phyloP scores from a whole-genome alignment of 1,284 basidiomycete genomes.

The Pholiota adiposa region DNA sequence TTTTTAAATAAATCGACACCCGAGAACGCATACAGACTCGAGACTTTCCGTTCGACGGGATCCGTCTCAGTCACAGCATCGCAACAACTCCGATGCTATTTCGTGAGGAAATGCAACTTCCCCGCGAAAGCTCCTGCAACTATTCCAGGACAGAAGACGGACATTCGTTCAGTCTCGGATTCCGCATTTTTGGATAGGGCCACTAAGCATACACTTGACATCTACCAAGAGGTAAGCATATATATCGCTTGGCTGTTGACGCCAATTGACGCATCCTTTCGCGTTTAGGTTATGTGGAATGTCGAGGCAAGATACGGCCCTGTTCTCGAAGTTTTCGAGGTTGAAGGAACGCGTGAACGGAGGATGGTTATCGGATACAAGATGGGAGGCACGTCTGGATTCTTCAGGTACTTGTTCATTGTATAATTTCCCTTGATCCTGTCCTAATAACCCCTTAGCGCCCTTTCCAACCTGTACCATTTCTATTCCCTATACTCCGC shows the following conservation, averaged over 20 bases:
- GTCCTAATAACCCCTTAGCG: constrained; percentile 50
- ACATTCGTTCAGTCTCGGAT: constrained; percentile 92
- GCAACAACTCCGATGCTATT: constrained; percentile 98
- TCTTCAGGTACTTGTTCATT: constrained; percentile 63
- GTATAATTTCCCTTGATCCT: not conserved
- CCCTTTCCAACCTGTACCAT: constrained; percentile 95
- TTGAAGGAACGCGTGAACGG: constrained; percentile 89
- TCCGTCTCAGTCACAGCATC: constrained; percentile 86
- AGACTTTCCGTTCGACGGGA: constrained; percentile 95
- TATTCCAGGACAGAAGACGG: constrained; percentile 63
- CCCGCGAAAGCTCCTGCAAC: constrained; percentile 53
- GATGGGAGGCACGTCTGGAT: constrained; percentile 85
- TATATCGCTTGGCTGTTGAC: not conserved
- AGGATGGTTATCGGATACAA: constrained; percentile 97
- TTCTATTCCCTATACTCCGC: constrained; percentile 97
- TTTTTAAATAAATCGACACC: constrained; percentile 87
- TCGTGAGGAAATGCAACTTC: constrained; percentile 91
- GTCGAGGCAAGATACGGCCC: constrained; percentile 86
- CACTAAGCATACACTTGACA: constrained; percentile 89
- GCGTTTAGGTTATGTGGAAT: constrained; percentile 76
- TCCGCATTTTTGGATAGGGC: constrained; percentile 93
- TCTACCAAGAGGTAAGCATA: constrained; percentile 74
- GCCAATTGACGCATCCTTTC: constrained; percentile 6
- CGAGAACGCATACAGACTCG: constrained; percentile 86
- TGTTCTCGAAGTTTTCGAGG: constrained; percentile 94